Conservation (phyloP, 2,329 filamentous ascomycete species). For the Talaromyces sp. region DNA sequence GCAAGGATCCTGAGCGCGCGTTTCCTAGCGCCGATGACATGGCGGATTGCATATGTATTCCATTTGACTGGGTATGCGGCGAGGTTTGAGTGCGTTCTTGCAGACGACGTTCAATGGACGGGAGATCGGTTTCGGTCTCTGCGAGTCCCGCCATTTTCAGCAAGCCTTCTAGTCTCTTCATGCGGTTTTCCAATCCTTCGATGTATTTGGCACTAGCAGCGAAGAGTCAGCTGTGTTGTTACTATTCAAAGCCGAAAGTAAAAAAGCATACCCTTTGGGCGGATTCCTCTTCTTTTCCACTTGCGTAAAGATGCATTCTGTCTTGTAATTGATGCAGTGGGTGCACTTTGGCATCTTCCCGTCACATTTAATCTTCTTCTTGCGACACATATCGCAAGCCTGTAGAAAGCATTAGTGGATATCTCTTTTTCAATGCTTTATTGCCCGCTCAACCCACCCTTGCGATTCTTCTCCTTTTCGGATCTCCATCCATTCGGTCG, state of each 20-base stretch:
- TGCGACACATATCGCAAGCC: constrained; percentile 95
- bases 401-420: constrained; percentile 27
- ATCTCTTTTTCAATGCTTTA: background rate
- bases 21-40: constrained; percentile 20
- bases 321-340: constrained; percentile 97
- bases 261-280: constrained; percentile 87
- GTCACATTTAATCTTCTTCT: constrained; percentile 93
- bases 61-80: constrained; percentile 16
- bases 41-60: constrained; percentile 22
- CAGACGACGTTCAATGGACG: constrained; percentile 73
- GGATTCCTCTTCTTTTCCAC: constrained; percentile 98
- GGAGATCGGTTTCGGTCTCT: constrained; percentile 72
- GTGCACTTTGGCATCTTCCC: constrained; percentile 92
- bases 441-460: constrained; percentile 72
- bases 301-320: constrained; percentile 92
- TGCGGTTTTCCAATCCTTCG: constrained; percentile 87
- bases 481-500: constrained; percentile 59
- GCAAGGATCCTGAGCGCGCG: constrained; percentile 30
- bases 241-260: background rate
- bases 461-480: constrained; percentile 83
- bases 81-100: constrained; percentile 41
- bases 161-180: constrained; percentile 93
- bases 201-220: constrained; percentile 82
- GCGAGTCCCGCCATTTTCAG: constrained; percentile 78
- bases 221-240: background rate